Conservation (phyloP, 768 basidiomycete genomes). For the Xerocomellus intermedius region DNA sequence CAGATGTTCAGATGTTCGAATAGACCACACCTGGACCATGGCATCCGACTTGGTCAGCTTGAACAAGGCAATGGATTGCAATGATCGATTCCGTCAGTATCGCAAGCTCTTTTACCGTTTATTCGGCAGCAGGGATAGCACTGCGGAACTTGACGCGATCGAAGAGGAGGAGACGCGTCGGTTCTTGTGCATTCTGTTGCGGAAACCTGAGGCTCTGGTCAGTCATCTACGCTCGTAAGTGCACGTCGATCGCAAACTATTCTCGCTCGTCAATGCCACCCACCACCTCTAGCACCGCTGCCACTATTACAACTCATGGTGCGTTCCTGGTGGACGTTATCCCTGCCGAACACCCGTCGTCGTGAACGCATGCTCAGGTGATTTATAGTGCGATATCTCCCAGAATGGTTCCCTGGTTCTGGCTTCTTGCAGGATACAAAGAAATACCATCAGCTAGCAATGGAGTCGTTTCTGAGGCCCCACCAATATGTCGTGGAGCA, state of each 20-base stretch:
- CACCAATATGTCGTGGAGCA: conserved; percentile 45
- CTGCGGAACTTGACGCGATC: conserved; percentile 12
- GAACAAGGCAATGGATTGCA: neutral
- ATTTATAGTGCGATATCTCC: conserved; percentile 28
- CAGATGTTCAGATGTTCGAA: conserved; percentile 52
- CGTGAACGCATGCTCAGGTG: neutral
- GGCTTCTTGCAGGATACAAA: conserved; percentile 34
- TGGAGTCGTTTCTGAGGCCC: conserved; percentile 43
- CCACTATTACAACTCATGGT: no score
- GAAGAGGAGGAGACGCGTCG: no score
- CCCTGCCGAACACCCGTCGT: neutral
- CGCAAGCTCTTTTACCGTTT: conserved; percentile 13
- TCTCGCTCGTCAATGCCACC: no score
- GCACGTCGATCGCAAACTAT: no score
- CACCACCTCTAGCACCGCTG: no score
- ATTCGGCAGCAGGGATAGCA: conserved; percentile 13
- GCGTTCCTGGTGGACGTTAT: no score
- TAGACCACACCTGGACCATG: conserved; percentile 18
- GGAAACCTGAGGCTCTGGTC: no score
- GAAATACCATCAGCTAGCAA: conserved; percentile 24
- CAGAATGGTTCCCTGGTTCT: conserved; percentile 36
- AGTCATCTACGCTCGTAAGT: no score
- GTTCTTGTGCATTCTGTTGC: conserved; percentile 19
- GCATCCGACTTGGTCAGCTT: conserved; percentile 21
- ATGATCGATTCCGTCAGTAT: conserved; percentile 8